Base-by-base conservation (phyloP, 1,284 basidiomycete species). In the Heterobasidion occidentale region DNA sequence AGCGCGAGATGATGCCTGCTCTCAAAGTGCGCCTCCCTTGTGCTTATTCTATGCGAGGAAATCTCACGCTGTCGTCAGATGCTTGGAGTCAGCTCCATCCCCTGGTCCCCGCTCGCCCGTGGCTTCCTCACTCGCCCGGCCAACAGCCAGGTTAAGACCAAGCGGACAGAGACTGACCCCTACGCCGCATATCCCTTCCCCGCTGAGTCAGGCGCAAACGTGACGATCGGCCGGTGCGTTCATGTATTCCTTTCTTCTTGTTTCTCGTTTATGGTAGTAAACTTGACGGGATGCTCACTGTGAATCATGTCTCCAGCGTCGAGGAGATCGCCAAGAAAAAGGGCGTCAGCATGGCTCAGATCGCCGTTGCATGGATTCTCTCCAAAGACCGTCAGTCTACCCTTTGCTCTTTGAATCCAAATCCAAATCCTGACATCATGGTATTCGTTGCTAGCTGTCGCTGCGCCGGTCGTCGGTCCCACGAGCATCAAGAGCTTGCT, bases 391-490 rank as follows among this genome's bases (percentile, higher is more conserved):
- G 35, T 46, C 38, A 20, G 49, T 34, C 2, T 19, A 51, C 35
- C 46, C 45, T 11, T 15, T 44, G 45, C 42, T 34, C 33, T 14
- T 54, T 47, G 14, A 35, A 33, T 33, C 12, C 35, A 34, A 9
- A n/a, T n/a, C 15, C 15, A 12, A 35, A 12, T 5, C 27, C n/a
- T 36, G 20, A 14, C 19, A 8, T 27, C 15, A 36, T n/a, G 12
- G 33, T 9, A 44, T 15, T n/a, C 12, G 36, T 17, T 36, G 9
- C 33, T 47, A 62, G 62, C 52, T 17, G 64, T 70, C 27, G 61
- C 63, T 19, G 67, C 69, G 12, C 67, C 67, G 17, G 70, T 71
- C 50, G 61, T 71, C 8, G 70, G 70, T 11, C 67, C 67, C 2
- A 70, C 70, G 7, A 69, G 61, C 45, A 54, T 71, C 27, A 59